Evolutionary conservation across 176 grass and related monocot genomes (phyloP), one percentile per base, ranked within the genome.

Genomic region (barley (Hordeum vulgare)): DNA sequence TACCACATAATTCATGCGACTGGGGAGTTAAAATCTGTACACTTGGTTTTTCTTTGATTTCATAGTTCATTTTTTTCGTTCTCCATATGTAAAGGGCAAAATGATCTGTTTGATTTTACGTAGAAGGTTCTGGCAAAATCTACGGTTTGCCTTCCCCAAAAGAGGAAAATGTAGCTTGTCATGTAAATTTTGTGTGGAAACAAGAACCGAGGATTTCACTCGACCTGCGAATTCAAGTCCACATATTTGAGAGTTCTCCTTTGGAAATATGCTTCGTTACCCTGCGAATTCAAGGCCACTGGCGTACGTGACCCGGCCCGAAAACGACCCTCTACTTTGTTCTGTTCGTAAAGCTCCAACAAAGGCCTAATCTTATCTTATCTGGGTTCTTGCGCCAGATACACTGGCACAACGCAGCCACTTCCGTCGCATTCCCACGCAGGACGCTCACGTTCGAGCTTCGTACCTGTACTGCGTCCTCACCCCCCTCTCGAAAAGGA

Each of bases 361-460:
- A 74, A 74, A 56, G 31, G 75, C 56, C 41, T 67, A 83, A 80
- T 24, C 66, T 69, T 33, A 71, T 71, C 86, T 65, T 56, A 78
- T 64, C 80, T 42, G 24, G 40, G 31, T 40, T 71, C 73, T 61
- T 28, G 1, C 31, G 33, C 18, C 33, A 41, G 74, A 64, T 78
- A 15, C 56, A 60, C 37, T 47, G 23, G 40, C 70, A 18, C 70
- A 28, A 20, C 41, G 69, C 24, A 57, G 77, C 68, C 84, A 33
- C 18, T 65, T 28, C 60, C 67, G 57, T 28, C 62, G 24, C 60
- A 26, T 87, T 87, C 85, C 68, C 31, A 76, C 45, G 3, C 56
- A 40, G 26, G 69, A 12, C 21, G 10, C 25, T 69, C 47, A 5
- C 36, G 10, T 54, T 20, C 51, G 51, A 56, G 51, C n/a, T 62